phyloP scores from a whole-genome alignment of 805 yeast species.

The Yamadazyma endophytica region DNA sequence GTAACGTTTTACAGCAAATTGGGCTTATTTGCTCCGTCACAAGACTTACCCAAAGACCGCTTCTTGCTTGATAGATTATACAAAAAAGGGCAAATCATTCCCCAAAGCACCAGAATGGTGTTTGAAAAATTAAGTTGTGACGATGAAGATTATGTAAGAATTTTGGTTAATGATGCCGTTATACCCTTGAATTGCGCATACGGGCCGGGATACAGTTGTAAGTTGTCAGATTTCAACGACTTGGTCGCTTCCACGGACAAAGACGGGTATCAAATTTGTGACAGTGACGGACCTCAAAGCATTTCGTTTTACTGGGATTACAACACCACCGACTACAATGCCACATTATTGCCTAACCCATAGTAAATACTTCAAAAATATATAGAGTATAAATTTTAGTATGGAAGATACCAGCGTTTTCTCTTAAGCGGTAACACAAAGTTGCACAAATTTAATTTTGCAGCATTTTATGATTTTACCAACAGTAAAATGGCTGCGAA shows the following conservation, averaged over 20 bases:
- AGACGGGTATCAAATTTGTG: slow-evolving; percentile 24
- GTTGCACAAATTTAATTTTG: too few relatives aligned
- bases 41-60: neutral
- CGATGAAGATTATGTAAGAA: slow-evolving; percentile 27
- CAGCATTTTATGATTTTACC: too few relatives aligned
- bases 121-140: slow-evolving; percentile 31
- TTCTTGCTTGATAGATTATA: slow-evolving; percentile 3
- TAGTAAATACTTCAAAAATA: too few relatives aligned
- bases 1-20: slow-evolving; percentile 59
- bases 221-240: slow-evolving; percentile 23
- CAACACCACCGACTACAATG: slow-evolving; percentile 3
- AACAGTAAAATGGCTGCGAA: too few relatives aligned
- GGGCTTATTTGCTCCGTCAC: slow-evolving; percentile 41
- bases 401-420: too few relatives aligned
- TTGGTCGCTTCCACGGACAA: slow-evolving; percentile 16
- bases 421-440: too few relatives aligned
- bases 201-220: slow-evolving; percentile 42
- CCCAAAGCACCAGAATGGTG: slow-evolving; percentile 37
- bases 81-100: slow-evolving; percentile 27
- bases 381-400: too few relatives aligned
- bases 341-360: slow-evolving; percentile 1
- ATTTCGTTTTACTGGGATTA: slow-evolving; percentile 42
- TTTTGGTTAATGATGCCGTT: slow-evolving; percentile 38
- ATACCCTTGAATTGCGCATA: slow-evolving; percentile 30
- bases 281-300: slow-evolving; percentile 16